These are phyloP conservation scores for Neoscytalidium dimidiatum DNA, from an alignment of 2,329 filamentous ascomycete genomes.

Conservation along the genomic window DNA sequence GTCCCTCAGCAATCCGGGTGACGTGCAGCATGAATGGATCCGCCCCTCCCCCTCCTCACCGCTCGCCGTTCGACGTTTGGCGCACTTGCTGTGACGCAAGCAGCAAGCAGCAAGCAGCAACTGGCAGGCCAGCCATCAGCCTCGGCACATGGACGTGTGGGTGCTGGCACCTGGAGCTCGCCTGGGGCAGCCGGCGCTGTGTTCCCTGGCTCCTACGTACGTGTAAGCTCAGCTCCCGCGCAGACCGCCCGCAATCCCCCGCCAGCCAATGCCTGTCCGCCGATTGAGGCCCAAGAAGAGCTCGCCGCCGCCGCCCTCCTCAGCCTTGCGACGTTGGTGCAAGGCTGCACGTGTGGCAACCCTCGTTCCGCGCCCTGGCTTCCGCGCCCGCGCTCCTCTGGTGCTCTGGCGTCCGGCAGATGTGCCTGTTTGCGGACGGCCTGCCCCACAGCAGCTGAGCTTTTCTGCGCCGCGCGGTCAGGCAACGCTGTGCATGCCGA, in stretches of 20 bases:
- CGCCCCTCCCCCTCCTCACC: no score
- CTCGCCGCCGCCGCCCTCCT: background rate
- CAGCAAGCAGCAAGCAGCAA: no score
- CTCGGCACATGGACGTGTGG: background rate
- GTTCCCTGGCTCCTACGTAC: no score
- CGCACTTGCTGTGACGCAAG: background rate
- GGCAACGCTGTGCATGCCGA: background rate
- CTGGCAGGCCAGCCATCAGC: background rate
- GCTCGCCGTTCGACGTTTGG: no score
- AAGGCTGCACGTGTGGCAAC: background rate
- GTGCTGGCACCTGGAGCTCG: no score
- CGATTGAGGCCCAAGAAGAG: no score
- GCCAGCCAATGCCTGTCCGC: background rate
- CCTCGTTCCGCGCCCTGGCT: background rate
- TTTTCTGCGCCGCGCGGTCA: background rate
- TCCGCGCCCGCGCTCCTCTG: background rate
- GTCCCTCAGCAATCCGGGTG: background rate
- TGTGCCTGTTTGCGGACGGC: background rate
- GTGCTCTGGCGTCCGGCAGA: background rate
- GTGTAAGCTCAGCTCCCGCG: background rate
- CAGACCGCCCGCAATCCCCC: background rate
- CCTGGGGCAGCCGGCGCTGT: no score
- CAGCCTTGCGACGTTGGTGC: background rate
- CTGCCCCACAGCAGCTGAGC: conserved; percentile 5
- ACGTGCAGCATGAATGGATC: background rate